Evolutionary conservation across 179 eudicot genomes (phyloP).

Genomic region (Beta corolliflora): DNA sequence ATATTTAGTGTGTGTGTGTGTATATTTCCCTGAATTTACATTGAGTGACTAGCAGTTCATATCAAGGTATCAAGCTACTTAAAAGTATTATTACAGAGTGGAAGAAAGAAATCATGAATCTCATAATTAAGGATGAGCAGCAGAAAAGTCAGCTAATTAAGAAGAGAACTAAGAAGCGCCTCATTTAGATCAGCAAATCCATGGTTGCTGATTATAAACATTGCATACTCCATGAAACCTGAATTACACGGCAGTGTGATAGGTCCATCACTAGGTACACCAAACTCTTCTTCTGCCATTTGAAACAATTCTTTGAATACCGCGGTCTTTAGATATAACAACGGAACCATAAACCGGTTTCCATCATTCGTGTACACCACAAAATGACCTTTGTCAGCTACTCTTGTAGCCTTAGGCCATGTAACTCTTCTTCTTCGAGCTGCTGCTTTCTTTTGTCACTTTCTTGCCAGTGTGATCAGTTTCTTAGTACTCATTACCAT

Average conservation of each 20-base stretch:
- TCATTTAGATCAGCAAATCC: neutral
- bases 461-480: slow-evolving; percentile 10
- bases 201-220: neutral
- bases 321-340: slow-evolving; percentile 19
- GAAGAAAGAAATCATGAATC: no score
- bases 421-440: neutral
- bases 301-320: slow-evolving; percentile 21
- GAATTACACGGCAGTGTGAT: slow-evolving; percentile 32
- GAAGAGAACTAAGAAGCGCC: neutral
- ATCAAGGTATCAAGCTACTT: neutral
- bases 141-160: slow-evolving; percentile 1
- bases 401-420: neutral
- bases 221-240: slow-evolving; percentile 17
- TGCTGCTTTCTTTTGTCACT: slow-evolving; percentile 11
- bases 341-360: slow-evolving; percentile 24
- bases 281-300: slow-evolving; percentile 36
- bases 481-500: slow-evolving; percentile 8
- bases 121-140: neutral
- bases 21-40: neutral
- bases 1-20: no score
- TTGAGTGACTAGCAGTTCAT: neutral
- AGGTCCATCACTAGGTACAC: slow-evolving; percentile 28
- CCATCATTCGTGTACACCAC: slow-evolving; percentile 24
- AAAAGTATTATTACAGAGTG: neutral
- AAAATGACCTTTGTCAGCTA: slow-evolving; percentile 26